phyloP scores from a whole-genome alignment of 768 basidiomycete species.

The Leucocoprinus sp. region DNA sequence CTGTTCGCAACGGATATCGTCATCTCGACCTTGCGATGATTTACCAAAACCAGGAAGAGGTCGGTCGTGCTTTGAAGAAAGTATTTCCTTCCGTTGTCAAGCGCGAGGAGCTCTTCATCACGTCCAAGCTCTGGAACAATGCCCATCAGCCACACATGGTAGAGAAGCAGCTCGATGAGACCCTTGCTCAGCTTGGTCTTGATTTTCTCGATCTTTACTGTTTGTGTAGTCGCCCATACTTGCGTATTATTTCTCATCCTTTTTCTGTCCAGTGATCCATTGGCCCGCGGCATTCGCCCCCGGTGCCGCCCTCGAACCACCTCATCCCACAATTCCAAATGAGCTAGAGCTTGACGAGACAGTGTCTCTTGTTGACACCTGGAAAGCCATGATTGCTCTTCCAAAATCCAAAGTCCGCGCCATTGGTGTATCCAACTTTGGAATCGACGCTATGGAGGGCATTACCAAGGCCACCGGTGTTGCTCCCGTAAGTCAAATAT shows the following conservation, averaged over 20 bases:
- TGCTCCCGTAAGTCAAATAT: constrained; percentile 43
- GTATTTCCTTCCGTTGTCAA: constrained; percentile 71
- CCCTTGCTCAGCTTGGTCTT: constrained; percentile 60
- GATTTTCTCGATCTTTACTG: constrained; percentile 80
- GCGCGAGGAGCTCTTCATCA: constrained; percentile 76
- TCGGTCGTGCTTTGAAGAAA: constrained; percentile 67
- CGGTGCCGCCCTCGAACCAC: constrained; percentile 47
- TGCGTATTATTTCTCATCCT: not conserved
- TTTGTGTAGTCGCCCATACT: constrained; percentile 23
- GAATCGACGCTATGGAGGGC: constrained; percentile 51
- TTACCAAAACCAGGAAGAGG: constrained; percentile 74
- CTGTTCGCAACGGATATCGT: constrained; percentile 68
- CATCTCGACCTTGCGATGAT: constrained; percentile 81
- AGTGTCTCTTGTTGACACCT: constrained; percentile 67
- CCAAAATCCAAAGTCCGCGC: constrained; percentile 65
- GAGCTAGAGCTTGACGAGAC: constrained; percentile 48
- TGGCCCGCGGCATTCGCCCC: constrained; percentile 70
- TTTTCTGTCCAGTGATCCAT: constrained; percentile 48
- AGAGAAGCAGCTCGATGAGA: constrained; percentile 69
- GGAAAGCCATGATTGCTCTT: constrained; percentile 72
- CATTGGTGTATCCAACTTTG: constrained; percentile 83
- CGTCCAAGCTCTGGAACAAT: constrained; percentile 79
- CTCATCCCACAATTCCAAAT: constrained; percentile 34
- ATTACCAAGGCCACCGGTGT: constrained; percentile 65
- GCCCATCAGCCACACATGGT: constrained; percentile 59